Base-by-base conservation (phyloP, 352 stramenopile genomes). In the Phytophthora syringae region DNA sequence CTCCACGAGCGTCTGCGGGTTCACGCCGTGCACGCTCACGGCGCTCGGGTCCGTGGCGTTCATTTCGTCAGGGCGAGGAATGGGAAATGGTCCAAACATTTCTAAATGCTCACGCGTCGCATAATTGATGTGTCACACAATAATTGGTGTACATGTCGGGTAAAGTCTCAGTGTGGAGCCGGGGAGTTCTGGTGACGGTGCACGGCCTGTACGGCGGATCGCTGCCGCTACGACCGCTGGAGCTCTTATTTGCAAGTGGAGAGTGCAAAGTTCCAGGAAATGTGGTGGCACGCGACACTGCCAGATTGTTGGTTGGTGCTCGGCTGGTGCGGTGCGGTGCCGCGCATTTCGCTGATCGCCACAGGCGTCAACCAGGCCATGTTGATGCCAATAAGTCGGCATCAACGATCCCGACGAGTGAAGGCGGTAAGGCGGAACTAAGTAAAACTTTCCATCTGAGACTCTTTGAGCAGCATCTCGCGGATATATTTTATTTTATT, bases 1-100 rank as follows among this genome's bases (percentile, higher is more conserved):
- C 83, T 99, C 97, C 65, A 99, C 92, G 22, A 99, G 80, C 65
- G 98, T 96, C 84, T 99, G 96, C 60, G 97, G 96, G 72, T 99
- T 98, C 45, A 97, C 97, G 30, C 97, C 97, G 68, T 99, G 97
- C 12, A 99, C 83, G 50, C 84, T 90, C 51, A 86, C 78, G 39
- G 96, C 96, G 13, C 94, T 68, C 7, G 91, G 84, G 72, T 98
- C 96, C 32, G 96, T 99, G 21, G 90, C 70, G 75, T 99, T 99
- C 69, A 82, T 77, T 25, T 15, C 30, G 18, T 15, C 18, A 43
- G 21, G 21, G 18, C 21, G 5, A 5, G 36, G 21, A 43, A 42
- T 79, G 40, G 5, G n/a, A n/a, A n/a, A n/a, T n/a, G n/a, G n/a
- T n/a, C n/a, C n/a, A n/a, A n/a, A n/a, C n/a, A n/a, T n/a, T n/a